phyloP scores from a whole-genome alignment of 129 eudicot species.

The Dittrichia graveolens region DNA sequence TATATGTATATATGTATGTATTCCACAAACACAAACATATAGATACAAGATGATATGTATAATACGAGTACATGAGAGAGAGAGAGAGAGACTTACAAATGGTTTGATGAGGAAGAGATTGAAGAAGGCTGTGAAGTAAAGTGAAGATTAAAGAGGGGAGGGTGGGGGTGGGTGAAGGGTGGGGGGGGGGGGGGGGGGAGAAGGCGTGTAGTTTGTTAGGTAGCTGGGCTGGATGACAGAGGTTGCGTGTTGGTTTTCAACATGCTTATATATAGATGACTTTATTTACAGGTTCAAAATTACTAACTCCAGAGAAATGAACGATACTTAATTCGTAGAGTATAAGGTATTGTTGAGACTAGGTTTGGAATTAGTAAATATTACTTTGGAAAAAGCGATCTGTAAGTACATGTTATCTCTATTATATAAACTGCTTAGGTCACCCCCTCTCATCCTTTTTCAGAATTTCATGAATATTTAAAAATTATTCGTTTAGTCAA shows the following conservation, averaged over 20 bases:
- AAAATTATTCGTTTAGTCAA: slow-evolving; percentile 24
- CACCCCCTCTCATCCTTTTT: slow-evolving; percentile 25
- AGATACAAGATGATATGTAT: slow-evolving; percentile 8
- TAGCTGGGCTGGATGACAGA: slow-evolving; percentile 48
- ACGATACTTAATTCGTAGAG: not conserved
- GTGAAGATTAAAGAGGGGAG: slow-evolving; percentile 20
- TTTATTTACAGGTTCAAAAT: not conserved
- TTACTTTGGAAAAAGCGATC: slow-evolving; percentile 14
- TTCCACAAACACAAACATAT: not conserved
- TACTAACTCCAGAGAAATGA: not conserved
- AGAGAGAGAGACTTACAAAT: slow-evolving; percentile 29
- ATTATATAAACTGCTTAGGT: slow-evolving; percentile 34
- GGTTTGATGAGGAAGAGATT: slow-evolving; percentile 33
- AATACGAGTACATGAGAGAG: not conserved
- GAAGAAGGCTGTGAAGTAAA: slow-evolving; percentile 13
- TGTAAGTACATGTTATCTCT: slow-evolving; percentile 32
- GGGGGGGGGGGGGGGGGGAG: slow-evolving; percentile 12
- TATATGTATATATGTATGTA: not conserved
- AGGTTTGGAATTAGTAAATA: not conserved
- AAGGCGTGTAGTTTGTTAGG: slow-evolving; percentile 44
- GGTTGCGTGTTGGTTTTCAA: slow-evolving; percentile 41
- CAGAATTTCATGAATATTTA: slow-evolving; percentile 28
- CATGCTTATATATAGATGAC: slow-evolving; percentile 32
- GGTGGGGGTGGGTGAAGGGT: not conserved
- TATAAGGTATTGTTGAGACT: not conserved